phyloP scores from a whole-genome alignment of 371 early-diverging fungal species.

The Circinella umbellata region DNA sequence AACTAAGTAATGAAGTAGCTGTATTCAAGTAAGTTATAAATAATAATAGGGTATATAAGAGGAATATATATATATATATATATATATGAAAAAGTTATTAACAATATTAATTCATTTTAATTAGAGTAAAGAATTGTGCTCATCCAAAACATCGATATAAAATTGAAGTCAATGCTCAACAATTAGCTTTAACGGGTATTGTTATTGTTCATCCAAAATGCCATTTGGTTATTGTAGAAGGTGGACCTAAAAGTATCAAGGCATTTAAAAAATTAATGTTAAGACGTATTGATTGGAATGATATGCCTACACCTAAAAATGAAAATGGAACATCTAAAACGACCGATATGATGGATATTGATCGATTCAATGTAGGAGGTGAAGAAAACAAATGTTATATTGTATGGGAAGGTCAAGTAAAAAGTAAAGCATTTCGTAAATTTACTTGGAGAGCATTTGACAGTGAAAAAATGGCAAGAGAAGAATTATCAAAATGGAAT shows the following conservation, averaged over 20 bases:
- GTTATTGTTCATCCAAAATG: slow-evolving; percentile 76
- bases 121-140: slow-evolving; percentile 75
- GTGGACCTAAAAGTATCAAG: slow-evolving; percentile 87
- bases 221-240: slow-evolving; percentile 91
- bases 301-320: slow-evolving; percentile 52
- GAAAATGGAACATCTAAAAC: slow-evolving; percentile 27
- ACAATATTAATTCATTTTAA: not conserved
- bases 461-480: slow-evolving; percentile 76
- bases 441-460: slow-evolving; percentile 79
- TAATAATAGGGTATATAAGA: too few species aligned
- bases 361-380: slow-evolving; percentile 28
- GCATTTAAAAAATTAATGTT: slow-evolving; percentile 95
- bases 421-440: slow-evolving; percentile 73
- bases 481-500: slow-evolving; percentile 69
- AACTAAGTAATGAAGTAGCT: slow-evolving; percentile 64
- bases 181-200: slow-evolving; percentile 83
- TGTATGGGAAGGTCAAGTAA: slow-evolving; percentile 93
- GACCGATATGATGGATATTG: slow-evolving; percentile 43
- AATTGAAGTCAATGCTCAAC: slow-evolving; percentile 88
- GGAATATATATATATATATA: too few species aligned
- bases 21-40: slow-evolving; percentile 75
- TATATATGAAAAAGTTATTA: not conserved
- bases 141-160: slow-evolving; percentile 86
- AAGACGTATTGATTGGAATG: slow-evolving; percentile 93
- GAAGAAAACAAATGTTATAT: slow-evolving; percentile 81